These are phyloP conservation scores for Neonectria punicea DNA, from an alignment of 2,329 filamentous ascomycete species.

Conservation along the genomic window DNA sequence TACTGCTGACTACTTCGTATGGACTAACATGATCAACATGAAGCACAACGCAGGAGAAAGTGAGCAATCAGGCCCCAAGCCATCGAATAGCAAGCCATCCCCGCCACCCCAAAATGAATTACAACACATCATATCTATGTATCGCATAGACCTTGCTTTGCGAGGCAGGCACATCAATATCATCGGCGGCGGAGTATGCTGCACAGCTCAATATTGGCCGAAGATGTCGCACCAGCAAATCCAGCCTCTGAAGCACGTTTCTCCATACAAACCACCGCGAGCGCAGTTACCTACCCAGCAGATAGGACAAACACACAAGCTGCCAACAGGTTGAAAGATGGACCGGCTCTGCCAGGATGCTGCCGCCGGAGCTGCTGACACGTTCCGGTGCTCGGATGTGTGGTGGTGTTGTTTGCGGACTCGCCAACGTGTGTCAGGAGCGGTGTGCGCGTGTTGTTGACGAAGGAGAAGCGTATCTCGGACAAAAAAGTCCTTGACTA, in stretches of 20 bases:
- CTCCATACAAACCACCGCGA: background rate
- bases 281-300: background rate
- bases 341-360: background rate
- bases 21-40: too few relatives aligned
- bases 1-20: too few relatives aligned
- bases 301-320: background rate
- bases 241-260: conserved; percentile 2
- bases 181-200: background rate
- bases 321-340: background rate
- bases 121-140: background rate
- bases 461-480: background rate
- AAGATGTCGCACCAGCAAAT: background rate
- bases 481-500: background rate
- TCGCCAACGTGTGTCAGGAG: conserved; percentile 7
- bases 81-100: background rate
- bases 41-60: background rate
- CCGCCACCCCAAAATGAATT: background rate
- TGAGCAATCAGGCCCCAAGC: background rate
- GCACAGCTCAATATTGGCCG: background rate
- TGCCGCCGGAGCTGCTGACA: conserved; percentile 13
- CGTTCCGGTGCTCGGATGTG: conserved; percentile 8
- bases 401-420: conserved; percentile 7
- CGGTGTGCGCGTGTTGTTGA: conserved; percentile 14
- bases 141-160: background rate
- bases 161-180: background rate